These are phyloP conservation scores for Moesziomyces parantarcticus DNA, from an alignment of 1,284 basidiomycete species.

Conservation along the genomic window DNA sequence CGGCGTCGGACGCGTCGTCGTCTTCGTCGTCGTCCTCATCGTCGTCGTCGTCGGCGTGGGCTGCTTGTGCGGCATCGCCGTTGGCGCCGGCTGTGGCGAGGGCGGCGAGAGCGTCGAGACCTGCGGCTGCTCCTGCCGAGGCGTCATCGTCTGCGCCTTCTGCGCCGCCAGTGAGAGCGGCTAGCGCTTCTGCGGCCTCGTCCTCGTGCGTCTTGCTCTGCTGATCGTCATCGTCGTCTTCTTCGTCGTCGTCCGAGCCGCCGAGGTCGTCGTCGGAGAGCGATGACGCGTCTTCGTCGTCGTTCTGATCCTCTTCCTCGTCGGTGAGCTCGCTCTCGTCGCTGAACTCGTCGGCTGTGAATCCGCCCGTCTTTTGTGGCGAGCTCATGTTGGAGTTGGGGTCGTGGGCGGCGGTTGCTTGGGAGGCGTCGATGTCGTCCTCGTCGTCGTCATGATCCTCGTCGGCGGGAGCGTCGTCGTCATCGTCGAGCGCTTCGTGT, in stretches of 20 bases:
- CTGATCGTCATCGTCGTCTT: conserved; percentile 34
- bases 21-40: conserved; percentile 46
- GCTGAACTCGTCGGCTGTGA: conserved; percentile 55
- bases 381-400: conserved; percentile 45
- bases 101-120: conserved; percentile 57
- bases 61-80: not conserved
- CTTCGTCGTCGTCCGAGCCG: conserved; percentile 44
- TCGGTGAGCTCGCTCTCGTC: conserved; percentile 60
- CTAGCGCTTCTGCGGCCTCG: conserved; percentile 55
- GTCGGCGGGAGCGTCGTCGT: not conserved
- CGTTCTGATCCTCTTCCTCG: conserved; percentile 48
- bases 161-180: conserved; percentile 47
- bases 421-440: conserved; percentile 21
- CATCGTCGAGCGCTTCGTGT: conserved; percentile 5
- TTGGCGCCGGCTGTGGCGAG: conserved; percentile 46
- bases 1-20: conserved; percentile 31
- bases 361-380: conserved; percentile 47
- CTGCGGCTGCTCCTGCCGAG: conserved; percentile 31
- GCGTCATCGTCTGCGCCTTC: conserved; percentile 20
- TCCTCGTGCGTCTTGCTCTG: conserved; percentile 49
- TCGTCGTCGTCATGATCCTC: conserved; percentile 9
- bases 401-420: conserved; percentile 32
- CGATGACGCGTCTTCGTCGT: conserved; percentile 44
- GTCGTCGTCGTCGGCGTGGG: conserved; percentile 18
- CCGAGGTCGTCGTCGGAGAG: conserved; percentile 47